Evolutionary conservation across 768 basidiomycete genomes (phyloP).

Genomic region (Hericium rajendrae): DNA sequence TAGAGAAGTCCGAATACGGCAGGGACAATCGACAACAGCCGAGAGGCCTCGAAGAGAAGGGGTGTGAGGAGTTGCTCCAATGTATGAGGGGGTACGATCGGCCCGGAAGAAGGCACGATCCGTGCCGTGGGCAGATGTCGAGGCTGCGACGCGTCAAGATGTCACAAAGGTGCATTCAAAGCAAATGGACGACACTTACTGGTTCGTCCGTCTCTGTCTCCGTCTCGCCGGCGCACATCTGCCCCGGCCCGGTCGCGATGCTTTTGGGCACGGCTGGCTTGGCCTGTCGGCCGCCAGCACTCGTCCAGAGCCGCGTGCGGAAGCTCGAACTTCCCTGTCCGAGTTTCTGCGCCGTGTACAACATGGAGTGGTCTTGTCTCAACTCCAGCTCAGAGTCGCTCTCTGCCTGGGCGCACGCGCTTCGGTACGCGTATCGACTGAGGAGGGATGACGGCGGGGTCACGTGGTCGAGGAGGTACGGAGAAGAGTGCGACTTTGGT

Average conservation of each 20-base stretch:
- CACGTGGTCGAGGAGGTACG: slow-evolving; percentile 7
- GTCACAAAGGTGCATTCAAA: background rate
- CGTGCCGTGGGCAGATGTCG: slow-evolving; percentile 64
- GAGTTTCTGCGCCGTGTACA: slow-evolving; percentile 9
- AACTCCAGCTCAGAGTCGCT: slow-evolving; percentile 6
- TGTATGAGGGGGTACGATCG: slow-evolving; percentile 38
- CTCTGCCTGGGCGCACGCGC: slow-evolving; percentile 6
- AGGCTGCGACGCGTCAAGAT: slow-evolving; percentile 32
- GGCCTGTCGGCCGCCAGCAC: background rate
- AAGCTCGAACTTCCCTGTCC: slow-evolving; percentile 1
- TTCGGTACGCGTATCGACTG: slow-evolving; percentile 4
- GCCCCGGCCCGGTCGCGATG: slow-evolving; percentile 57
- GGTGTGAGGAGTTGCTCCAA: slow-evolving; percentile 40
- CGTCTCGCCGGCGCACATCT: slow-evolving; percentile 60
- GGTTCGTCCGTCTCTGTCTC: slow-evolving; percentile 74
- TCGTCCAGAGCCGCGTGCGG: slow-evolving; percentile 9
- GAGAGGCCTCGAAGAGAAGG: slow-evolving; percentile 60
- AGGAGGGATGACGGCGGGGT: background rate
- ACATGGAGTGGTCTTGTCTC: background rate
- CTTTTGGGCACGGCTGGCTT: slow-evolving; percentile 6
- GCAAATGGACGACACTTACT: slow-evolving; percentile 31
- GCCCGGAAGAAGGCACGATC: slow-evolving; percentile 39
- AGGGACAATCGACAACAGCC: slow-evolving; percentile 64
- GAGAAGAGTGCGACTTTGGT: slow-evolving; percentile 9
- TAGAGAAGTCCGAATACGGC: slow-evolving; percentile 56